Percentiles rank a stretch among this genome's conserved stretches.
Conservation (phyloP, 2,329 filamentous ascomycete species). For the Alternaria metachromatica region DNA sequence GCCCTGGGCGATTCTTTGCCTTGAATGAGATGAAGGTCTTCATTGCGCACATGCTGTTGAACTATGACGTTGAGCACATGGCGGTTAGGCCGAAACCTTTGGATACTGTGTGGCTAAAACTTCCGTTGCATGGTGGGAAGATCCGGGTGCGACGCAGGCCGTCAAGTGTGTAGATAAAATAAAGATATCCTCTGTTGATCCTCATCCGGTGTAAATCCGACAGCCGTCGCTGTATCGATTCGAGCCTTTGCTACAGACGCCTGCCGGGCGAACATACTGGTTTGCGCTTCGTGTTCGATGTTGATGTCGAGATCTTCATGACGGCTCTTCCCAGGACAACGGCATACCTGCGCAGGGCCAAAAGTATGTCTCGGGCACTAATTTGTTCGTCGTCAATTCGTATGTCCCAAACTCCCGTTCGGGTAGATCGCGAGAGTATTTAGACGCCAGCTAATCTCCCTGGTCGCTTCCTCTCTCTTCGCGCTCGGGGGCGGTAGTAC, state of each 20-base stretch:
- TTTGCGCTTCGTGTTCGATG: not conserved
- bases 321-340: not conserved
- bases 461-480: not conserved
- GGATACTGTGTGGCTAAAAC: slow-evolving; percentile 20
- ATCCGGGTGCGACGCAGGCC: slow-evolving; percentile 6
- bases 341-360: not conserved
- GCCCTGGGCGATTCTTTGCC: slow-evolving; percentile 23
- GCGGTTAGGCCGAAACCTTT: slow-evolving; percentile 16
- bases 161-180: not conserved
- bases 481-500: not conserved
- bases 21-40: slow-evolving; percentile 27
- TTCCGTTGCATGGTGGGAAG: slow-evolving; percentile 15
- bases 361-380: not conserved
- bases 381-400: not conserved
- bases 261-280: not conserved
- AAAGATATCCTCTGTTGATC: not conserved
- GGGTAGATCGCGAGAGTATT: not conserved
- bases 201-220: not conserved
- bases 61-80: slow-evolving; percentile 22
- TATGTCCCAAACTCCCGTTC: not conserved
- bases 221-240: not conserved
- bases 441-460: not conserved
- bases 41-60: slow-evolving; percentile 23
- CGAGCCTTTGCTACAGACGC: not conserved
- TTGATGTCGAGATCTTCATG: not conserved